A percentile compares a stretch with the other conserved stretches of the same genome.
Conservation (phyloP, 2,329 filamentous ascomycete species). For the Emergomyces africanus region DNA sequence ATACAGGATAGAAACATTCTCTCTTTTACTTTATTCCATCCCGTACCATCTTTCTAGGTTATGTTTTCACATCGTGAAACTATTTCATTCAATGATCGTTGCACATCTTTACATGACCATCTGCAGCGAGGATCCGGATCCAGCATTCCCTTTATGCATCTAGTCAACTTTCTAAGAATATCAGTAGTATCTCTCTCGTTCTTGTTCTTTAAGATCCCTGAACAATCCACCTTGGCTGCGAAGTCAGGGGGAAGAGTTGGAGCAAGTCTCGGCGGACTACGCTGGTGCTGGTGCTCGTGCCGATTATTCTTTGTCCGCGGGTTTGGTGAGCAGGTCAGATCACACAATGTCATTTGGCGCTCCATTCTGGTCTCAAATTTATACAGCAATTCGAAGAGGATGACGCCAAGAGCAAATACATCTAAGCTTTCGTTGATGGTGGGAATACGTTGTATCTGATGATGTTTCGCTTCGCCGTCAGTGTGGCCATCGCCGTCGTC, state of each 20-base stretch:
- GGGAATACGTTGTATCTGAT: background rate
- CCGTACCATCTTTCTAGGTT: background rate
- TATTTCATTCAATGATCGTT: constrained; percentile 21
- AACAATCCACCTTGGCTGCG: constrained; percentile 23
- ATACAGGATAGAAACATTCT: background rate
- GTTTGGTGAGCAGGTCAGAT: constrained; percentile 23
- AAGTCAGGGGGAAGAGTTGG: constrained; percentile 27
- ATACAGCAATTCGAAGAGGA: constrained; percentile 49
- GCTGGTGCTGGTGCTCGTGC: constrained; percentile 10
- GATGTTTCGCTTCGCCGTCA: background rate
- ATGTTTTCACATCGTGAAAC: constrained; percentile 10
- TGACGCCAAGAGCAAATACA: constrained; percentile 49
- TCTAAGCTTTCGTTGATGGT: constrained; percentile 41
- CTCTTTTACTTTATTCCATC: background rate
- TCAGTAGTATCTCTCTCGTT: constrained; percentile 19
- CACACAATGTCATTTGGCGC: constrained; percentile 30
- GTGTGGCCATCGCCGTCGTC: constrained; percentile 1
- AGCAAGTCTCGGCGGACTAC: background rate
- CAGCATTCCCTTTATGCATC: constrained; percentile 32
- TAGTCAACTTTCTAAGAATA: constrained; percentile 15
- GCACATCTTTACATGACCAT: constrained; percentile 27
- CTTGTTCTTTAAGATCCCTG: constrained; percentile 15
- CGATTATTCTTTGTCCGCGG: background rate
- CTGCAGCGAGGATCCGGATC: constrained; percentile 22
- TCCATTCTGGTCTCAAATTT: constrained; percentile 41